Evolutionary conservation across 2,329 filamentous ascomycete species (phyloP).

Genomic region (Paraphaeosphaeria sporulosa): DNA sequence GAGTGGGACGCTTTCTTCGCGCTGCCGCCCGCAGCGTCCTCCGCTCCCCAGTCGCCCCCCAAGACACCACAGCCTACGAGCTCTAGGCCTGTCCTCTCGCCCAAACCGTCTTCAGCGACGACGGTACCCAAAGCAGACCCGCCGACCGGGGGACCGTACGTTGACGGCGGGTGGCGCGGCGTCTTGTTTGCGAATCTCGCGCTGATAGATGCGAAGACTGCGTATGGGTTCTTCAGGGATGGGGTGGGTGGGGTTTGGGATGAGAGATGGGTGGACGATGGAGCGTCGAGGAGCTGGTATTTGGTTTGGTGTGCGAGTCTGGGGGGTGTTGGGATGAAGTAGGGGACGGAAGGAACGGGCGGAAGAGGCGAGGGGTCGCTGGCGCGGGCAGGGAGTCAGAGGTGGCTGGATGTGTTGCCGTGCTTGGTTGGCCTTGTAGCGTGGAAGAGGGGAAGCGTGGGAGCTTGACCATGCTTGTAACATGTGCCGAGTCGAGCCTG

Average conservation of each 20-base stretch:
- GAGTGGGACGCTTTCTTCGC: conserved; percentile 73
- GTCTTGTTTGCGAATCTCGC: conserved; percentile 85
- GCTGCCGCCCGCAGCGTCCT: background rate
- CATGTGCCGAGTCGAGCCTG: background rate
- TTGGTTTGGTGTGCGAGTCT: conserved; percentile 41
- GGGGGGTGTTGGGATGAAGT: conserved; percentile 16
- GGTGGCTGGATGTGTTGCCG: background rate
- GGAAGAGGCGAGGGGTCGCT: too few species aligned
- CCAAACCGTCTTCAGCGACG: background rate
- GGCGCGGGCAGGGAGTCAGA: background rate
- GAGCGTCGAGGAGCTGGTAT: conserved; percentile 61
- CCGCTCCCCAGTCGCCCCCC: background rate
- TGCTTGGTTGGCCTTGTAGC: background rate
- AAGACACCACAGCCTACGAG: background rate
- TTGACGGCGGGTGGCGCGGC: conserved; percentile 83
- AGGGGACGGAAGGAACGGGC: too few species aligned
- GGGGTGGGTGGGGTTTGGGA: conserved; percentile 65
- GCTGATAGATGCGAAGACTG: conserved; percentile 72
- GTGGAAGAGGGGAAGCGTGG: background rate
- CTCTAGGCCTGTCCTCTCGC: background rate
- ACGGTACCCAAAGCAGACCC: background rate
- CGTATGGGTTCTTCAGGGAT: conserved; percentile 78
- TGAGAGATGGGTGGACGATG: conserved; percentile 76
- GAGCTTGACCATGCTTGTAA: background rate
- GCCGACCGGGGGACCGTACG: conserved; percentile 28